Conservation (phyloP, 495 filamentous ascomycete genomes). For the Clavariopsis aquatica region DNA sequence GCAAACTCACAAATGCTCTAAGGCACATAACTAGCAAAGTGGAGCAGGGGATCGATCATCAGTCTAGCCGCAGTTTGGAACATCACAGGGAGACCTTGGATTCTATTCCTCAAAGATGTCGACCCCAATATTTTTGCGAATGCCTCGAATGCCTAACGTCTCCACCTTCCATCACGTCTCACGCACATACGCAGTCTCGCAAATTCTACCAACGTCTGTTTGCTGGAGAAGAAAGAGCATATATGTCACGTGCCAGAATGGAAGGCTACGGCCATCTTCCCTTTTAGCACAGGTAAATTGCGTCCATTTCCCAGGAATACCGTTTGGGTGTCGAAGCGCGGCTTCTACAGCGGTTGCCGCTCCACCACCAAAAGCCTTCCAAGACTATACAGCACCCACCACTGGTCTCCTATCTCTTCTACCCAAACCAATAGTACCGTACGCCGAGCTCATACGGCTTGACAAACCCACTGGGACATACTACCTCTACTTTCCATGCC, state of each 20-base stretch:
- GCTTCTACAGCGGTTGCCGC: slow-evolving; percentile 10
- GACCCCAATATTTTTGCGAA: not conserved
- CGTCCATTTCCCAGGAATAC: not conserved
- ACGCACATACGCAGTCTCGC: not conserved
- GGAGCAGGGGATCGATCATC: not conserved
- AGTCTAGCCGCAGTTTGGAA: not conserved
- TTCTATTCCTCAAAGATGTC: not conserved
- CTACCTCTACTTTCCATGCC: slow-evolving; percentile 93
- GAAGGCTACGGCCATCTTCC: not conserved
- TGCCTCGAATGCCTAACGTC: not conserved
- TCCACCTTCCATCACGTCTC: not conserved
- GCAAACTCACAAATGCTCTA: not conserved
- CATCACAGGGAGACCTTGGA: not conserved
- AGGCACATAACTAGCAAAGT: not conserved
- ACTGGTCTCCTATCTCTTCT: slow-evolving; percentile 76
- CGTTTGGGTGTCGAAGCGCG: not conserved
- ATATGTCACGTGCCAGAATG: not conserved
- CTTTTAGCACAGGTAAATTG: not conserved
- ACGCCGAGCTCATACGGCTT: slow-evolving; percentile 88
- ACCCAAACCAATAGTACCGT: slow-evolving; percentile 77
- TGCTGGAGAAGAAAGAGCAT: not conserved
- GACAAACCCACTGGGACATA: slow-evolving; percentile 95
- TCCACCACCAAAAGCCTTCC: slow-evolving; percentile 34
- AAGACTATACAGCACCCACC: slow-evolving; percentile 64
- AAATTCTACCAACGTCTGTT: not conserved